Conservation (phyloP, 305 asterid genomes). For the Caryopteris hybrid region DNA sequence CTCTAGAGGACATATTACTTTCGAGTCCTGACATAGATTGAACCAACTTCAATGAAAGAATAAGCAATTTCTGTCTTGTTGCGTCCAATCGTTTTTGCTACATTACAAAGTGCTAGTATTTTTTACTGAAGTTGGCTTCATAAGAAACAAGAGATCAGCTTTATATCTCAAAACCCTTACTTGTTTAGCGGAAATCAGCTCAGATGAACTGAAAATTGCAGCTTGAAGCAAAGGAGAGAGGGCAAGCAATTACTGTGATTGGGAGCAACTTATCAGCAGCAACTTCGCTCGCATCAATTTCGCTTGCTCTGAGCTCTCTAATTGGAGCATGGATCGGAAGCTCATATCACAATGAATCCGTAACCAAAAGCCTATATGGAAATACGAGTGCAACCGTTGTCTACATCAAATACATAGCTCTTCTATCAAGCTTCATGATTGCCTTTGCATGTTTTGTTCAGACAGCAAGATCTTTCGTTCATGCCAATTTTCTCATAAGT, state of each 20-base stretch:
- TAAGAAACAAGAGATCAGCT: neutral
- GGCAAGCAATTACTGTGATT: constrained; percentile 38
- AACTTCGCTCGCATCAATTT: constrained; percentile 36
- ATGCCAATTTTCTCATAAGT: constrained; percentile 59
- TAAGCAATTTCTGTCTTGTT: neutral
- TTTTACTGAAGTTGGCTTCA: neutral
- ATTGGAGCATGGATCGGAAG: constrained; percentile 53
- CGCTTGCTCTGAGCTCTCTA: constrained; percentile 42
- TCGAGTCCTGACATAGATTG: too few relatives aligned
- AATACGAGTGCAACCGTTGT: constrained; percentile 24
- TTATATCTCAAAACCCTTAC: neutral
- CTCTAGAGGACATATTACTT: too few relatives aligned
- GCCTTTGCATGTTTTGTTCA: constrained; percentile 67
- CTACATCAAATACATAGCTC: constrained; percentile 39
- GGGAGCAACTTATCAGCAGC: constrained; percentile 37
- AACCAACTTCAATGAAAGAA: neutral
- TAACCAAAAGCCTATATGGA: constrained; percentile 32
- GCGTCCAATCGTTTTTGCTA: too few relatives aligned
- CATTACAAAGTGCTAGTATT: neutral
- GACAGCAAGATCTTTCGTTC: constrained; percentile 40
- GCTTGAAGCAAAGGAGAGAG: constrained; percentile 53
- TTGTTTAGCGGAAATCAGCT: neutral
- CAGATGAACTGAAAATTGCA: constrained; percentile 20
- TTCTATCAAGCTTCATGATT: constrained; percentile 37
- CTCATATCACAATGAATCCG: constrained; percentile 19